Percentiles rank a stretch among this genome's conserved stretches.
phyloP scores from a whole-genome alignment of 2,329 filamentous ascomycete genomes.

The Dichotomopilus funicola region DNA sequence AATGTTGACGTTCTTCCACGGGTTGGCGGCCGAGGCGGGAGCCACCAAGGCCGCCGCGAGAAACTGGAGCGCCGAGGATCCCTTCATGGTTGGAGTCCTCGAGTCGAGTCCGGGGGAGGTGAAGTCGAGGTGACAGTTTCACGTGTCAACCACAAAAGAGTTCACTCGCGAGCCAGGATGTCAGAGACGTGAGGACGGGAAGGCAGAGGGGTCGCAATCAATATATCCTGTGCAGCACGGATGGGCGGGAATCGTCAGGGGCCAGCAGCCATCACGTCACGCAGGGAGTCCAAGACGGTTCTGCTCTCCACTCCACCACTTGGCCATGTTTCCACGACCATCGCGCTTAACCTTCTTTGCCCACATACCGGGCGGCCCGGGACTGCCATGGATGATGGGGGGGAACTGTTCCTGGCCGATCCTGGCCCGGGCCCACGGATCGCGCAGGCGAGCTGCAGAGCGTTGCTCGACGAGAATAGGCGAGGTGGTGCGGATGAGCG shows the following conservation, averaged over 20 bases:
- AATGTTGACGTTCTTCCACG: conserved; percentile 32
- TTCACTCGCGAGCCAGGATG: conserved; percentile 9
- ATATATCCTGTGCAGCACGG: conserved; percentile 13
- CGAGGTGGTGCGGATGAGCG: not conserved
- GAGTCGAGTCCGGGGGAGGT: not conserved
- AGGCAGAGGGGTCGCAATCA: conserved; percentile 10
- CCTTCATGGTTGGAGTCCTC: conserved; percentile 18
- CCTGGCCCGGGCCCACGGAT: conserved; percentile 16
- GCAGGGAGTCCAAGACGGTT: too few species aligned
- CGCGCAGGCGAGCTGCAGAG: conserved; percentile 8
- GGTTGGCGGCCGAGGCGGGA: conserved; percentile 23
- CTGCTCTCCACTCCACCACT: too few species aligned
- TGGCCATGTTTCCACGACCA: too few species aligned
- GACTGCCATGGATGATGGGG: not conserved
- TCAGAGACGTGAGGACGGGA: not conserved
- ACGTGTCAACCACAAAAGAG: not conserved
- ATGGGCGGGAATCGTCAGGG: too few species aligned
- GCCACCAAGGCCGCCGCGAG: conserved; percentile 22
- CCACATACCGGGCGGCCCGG: not conserved
- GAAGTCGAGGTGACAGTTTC: not conserved
- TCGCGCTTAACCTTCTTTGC: too few species aligned
- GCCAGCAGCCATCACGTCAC: too few species aligned
- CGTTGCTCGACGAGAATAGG: not conserved
- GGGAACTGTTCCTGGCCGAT: not conserved
- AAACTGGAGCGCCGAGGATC: conserved; percentile 17